Conservation (phyloP, 2,329 filamentous ascomycete species). For the Aotearoamyces nothofagi region DNA sequence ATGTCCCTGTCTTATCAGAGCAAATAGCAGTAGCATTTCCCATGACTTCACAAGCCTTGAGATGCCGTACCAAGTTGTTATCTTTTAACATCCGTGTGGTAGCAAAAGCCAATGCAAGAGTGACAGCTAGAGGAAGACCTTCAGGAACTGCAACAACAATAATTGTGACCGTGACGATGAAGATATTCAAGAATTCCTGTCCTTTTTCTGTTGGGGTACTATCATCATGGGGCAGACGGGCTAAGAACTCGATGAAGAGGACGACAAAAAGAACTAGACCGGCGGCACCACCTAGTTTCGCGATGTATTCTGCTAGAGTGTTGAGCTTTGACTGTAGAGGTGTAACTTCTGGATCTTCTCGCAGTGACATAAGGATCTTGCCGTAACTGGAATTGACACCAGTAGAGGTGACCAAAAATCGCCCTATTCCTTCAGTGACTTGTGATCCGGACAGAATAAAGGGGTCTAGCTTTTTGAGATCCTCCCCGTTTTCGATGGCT, state of each 20-base stretch:
- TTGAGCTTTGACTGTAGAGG: slow-evolving; percentile 64
- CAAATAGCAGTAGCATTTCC: slow-evolving; percentile 56
- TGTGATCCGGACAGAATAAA: slow-evolving; percentile 68
- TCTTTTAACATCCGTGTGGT: slow-evolving; percentile 48
- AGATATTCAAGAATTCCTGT: slow-evolving; percentile 39
- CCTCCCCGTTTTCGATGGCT: slow-evolving; percentile 35
- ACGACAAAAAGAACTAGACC: slow-evolving; percentile 62
- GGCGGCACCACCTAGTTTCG: slow-evolving; percentile 50
- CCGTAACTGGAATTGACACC: slow-evolving; percentile 58
- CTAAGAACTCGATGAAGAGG: slow-evolving; percentile 60
- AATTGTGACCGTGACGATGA: slow-evolving; percentile 46
- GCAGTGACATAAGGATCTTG: slow-evolving; percentile 60
- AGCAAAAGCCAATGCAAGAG: slow-evolving; percentile 45
- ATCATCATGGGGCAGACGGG: slow-evolving; percentile 32
- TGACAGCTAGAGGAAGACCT: slow-evolving; percentile 48
- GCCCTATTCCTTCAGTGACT: slow-evolving; percentile 56
- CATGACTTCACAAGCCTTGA: slow-evolving; percentile 51
- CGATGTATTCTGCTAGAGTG: slow-evolving; percentile 61
- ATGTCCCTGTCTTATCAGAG: slow-evolving; percentile 58
- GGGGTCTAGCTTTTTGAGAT: slow-evolving; percentile 49
- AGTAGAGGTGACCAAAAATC: slow-evolving; percentile 58
- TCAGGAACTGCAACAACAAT: slow-evolving; percentile 49
- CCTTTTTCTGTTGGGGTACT: slow-evolving; percentile 35
- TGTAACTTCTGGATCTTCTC: slow-evolving; percentile 59
- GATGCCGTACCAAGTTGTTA: slow-evolving; percentile 48